These are phyloP conservation scores for Picea engelmannii DNA, from an alignment of 83 land plant species.

Conservation along the genomic window DNA sequence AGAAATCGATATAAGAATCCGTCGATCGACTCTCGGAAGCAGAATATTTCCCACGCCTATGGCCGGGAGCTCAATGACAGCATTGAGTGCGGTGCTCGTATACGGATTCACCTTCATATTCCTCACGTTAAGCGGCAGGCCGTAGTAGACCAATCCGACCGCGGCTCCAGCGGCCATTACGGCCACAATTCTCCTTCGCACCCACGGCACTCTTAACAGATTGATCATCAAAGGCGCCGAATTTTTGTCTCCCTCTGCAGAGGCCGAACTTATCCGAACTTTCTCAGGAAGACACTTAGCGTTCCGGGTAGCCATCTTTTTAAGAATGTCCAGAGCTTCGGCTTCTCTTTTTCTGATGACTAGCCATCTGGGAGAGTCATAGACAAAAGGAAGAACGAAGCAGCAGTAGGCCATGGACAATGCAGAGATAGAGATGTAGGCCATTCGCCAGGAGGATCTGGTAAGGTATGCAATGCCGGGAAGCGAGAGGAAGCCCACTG, in stretches of 20 bases:
- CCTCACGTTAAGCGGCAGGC: constrained; percentile 51
- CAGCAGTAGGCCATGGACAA: constrained; percentile 36
- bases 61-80: constrained; percentile 47
- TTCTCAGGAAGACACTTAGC: neutral
- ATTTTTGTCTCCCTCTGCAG: neutral
- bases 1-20: constrained; percentile 16
- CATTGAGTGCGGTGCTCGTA: constrained; percentile 41
- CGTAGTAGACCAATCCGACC: constrained; percentile 52
- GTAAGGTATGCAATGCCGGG: constrained; percentile 41
- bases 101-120: constrained; percentile 40
- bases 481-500: constrained; percentile 47
- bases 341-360: constrained; percentile 29
- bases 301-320: constrained; percentile 16
- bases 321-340: constrained; percentile 21
- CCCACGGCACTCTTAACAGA: constrained; percentile 36
- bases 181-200: constrained; percentile 22
- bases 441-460: constrained; percentile 37
- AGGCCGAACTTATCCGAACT: neutral
- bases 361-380: constrained; percentile 62
- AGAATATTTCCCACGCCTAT: constrained; percentile 22
- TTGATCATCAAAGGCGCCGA: neutral
- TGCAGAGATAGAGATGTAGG: constrained; percentile 40
- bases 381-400: constrained; percentile 25
- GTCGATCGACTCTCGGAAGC: constrained; percentile 22
- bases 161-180: constrained; percentile 30